Evolutionary conservation across 805 yeast genomes (phyloP), one percentile per base, ranked within the genome.

Genomic region (Yamadazyma sp.): DNA sequence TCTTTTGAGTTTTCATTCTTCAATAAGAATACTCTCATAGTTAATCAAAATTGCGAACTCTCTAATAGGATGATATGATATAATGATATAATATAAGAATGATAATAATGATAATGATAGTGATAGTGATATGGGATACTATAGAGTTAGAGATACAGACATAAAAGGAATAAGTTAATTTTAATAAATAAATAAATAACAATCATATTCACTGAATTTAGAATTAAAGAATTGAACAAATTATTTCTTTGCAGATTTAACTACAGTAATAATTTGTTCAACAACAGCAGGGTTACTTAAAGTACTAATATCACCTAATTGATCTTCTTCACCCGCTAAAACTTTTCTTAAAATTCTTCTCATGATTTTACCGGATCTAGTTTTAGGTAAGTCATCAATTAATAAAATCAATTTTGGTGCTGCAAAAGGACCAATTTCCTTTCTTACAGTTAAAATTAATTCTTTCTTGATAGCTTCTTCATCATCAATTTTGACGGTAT

Each of bases 321-420:
- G 86, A 48, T 86, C 95, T 48, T 82, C 94, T 71, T 91, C 97
- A 48, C 91, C 89, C 34, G 93, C 80, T 37, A 88, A 81, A 42
- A 91, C 77, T 70, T 93, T 93, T 69, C 98, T 82, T 65, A 93
- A 75, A 44, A 93, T 84, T 72, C 98, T 86, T 75, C 98, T 85
- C 95, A 93, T 91, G 58, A 93, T 91, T 75, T 93, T 93, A 51
- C 98, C 98, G 8, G 96, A 87, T 70, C 98, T 80, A 16, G 98
- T 93, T 77, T 91, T 93, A 66, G 98, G 98, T 62, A 93, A 77
- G 58, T 93, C 98, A 42, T 79, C 82, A 37, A 91, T 95, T 40
- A 89, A 67, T 50, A 82, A 70, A 40, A 89, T 80, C 33, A 80
- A 70, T 65, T 89, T 89, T 56, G 98, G 98, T 38, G 98, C 95